These are phyloP conservation scores for Vaccinium macrocarpon DNA, from an alignment of 148 eudicot species.

Conservation along the genomic window DNA sequence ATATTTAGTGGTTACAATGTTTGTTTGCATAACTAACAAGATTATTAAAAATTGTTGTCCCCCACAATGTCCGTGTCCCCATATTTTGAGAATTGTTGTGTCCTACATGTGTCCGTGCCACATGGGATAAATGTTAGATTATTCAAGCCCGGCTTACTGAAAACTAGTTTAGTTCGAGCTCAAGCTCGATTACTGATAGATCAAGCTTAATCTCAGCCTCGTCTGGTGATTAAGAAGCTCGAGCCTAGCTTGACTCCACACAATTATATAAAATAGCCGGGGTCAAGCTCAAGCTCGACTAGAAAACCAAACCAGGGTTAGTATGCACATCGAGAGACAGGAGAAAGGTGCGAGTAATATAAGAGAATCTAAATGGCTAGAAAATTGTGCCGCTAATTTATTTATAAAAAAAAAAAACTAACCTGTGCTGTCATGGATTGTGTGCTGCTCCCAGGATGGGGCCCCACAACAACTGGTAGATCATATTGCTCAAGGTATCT, in stretches of 20 bases:
- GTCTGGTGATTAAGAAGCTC: background rate
- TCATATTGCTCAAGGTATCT: conserved; percentile 92
- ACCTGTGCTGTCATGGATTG: conserved; percentile 66
- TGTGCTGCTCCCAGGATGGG: conserved; percentile 52
- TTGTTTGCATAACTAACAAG: background rate
- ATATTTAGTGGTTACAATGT: background rate
- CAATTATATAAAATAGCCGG: background rate
- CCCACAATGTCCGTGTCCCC: background rate
- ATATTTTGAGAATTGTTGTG: background rate
- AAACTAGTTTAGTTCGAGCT: background rate
- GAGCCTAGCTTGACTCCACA: background rate
- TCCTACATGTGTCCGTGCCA: background rate
- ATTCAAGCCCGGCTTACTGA: background rate
- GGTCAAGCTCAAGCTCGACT: background rate
- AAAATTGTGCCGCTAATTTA: background rate
- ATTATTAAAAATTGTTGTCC: background rate
- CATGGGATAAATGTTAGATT: background rate
- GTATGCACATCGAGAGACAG: background rate
- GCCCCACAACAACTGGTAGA: conserved; percentile 90
- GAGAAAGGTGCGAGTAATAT: conserved; percentile 2
- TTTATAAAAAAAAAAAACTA: background rate
- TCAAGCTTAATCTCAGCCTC: conserved; percentile 7
- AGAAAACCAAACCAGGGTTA: background rate
- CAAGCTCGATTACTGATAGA: background rate
- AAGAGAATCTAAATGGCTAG: background rate